These are phyloP conservation scores for Fusarium papillatum DNA, from an alignment of 2,329 filamentous ascomycete genomes.

Conservation along the genomic window DNA sequence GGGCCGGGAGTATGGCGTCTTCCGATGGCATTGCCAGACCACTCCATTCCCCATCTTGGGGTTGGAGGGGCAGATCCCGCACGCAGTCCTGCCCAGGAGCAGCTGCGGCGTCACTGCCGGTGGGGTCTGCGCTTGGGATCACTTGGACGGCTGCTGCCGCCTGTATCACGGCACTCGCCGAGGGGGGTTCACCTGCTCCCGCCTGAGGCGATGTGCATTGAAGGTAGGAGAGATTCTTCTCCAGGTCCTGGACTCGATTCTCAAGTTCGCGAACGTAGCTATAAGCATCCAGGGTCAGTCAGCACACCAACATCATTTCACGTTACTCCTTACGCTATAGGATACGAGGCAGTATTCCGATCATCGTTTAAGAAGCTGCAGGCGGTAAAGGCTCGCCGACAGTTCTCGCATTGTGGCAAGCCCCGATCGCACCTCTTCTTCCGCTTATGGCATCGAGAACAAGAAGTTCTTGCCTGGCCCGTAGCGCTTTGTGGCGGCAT, in stretches of 20 bases:
- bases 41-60: background rate
- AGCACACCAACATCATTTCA: background rate
- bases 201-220: background rate
- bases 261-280: constrained; percentile 52
- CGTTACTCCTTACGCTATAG: constrained; percentile 51
- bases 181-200: background rate
- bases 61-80: background rate
- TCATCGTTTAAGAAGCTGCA: constrained; percentile 58
- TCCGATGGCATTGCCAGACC: background rate
- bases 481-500: constrained; percentile 11
- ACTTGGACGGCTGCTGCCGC: background rate
- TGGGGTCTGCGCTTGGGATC: background rate
- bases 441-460: constrained; percentile 55
- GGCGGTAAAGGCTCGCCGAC: constrained; percentile 49
- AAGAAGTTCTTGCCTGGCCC: constrained; percentile 45
- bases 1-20: constrained; percentile 13
- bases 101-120: background rate
- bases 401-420: constrained; percentile 55
- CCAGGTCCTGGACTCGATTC: constrained; percentile 35
- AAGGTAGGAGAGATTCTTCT: constrained; percentile 15
- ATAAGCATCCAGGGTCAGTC: background rate
- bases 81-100: background rate
- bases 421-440: constrained; percentile 58
- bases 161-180: background rate
- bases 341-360: constrained; percentile 54